phyloP scores from a whole-genome alignment of 805 yeast species.

The Peterozyma xylosa region DNA sequence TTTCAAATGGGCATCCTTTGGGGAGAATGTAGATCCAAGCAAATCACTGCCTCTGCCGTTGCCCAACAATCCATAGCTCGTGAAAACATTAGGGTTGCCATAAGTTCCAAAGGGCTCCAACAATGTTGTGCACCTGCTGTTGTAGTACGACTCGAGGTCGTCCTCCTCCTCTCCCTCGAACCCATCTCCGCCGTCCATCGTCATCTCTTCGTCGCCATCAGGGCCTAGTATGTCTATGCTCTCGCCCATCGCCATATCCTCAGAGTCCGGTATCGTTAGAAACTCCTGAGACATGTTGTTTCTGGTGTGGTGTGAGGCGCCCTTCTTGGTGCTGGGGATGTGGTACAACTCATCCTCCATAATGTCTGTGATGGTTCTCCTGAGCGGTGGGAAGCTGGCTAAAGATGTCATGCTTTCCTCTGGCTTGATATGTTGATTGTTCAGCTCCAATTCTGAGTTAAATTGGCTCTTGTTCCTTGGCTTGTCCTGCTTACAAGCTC shows the following conservation, averaged over 20 bases:
- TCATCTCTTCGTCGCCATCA: slow-evolving; percentile 7
- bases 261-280: slow-evolving; percentile 8
- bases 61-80: background rate
- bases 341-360: slow-evolving; percentile 55
- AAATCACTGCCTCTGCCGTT: too few relatives aligned
- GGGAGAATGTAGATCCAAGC: slow-evolving; percentile 3
- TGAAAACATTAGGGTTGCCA: slow-evolving; percentile 29
- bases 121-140: background rate
- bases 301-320: slow-evolving; percentile 8
- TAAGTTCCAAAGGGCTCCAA: slow-evolving; percentile 30
- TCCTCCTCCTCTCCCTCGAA: slow-evolving; percentile 3
- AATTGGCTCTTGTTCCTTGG: too few relatives aligned
- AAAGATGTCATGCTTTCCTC: slow-evolving; percentile 34
- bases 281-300: background rate
- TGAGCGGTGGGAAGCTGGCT: slow-evolving; percentile 40
- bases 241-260: background rate
- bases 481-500: too few relatives aligned
- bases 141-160: background rate
- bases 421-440: too few relatives aligned
- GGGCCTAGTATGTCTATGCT: background rate
- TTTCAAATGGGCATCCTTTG: slow-evolving; percentile 12
- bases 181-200: slow-evolving; percentile 4
- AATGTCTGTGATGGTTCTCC: slow-evolving; percentile 48
- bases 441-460: too few relatives aligned
- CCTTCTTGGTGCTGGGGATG: slow-evolving; percentile 18